A percentile compares a stretch with the other conserved stretches of the same genome.
These are phyloP conservation scores for Blastomyces emzantsi DNA, from an alignment of 2,329 filamentous ascomycete species.

Conservation along the genomic window DNA sequence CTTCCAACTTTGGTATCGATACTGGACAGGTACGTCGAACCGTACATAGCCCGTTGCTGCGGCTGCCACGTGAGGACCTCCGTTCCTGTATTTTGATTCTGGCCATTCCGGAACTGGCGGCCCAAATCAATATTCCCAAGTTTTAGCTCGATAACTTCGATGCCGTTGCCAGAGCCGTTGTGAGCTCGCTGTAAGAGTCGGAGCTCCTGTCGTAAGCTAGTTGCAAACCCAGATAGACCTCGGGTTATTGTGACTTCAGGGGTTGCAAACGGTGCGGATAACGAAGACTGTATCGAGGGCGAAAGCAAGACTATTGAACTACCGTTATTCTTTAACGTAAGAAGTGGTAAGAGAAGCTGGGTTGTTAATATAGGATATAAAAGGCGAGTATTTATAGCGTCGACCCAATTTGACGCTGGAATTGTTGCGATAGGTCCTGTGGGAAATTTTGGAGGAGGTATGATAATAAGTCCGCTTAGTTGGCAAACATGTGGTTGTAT, in stretches of 20 bases:
- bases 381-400: conserved; percentile 85
- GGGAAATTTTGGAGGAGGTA: conserved; percentile 69
- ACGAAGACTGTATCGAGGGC: conserved; percentile 39
- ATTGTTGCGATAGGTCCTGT: conserved; percentile 79
- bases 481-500: conserved; percentile 66
- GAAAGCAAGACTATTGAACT: conserved; percentile 39
- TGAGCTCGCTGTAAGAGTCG: conserved; percentile 48
- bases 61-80: conserved; percentile 54
- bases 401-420: conserved; percentile 72
- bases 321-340: conserved; percentile 51
- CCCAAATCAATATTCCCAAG: conserved; percentile 85
- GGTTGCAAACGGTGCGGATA: conserved; percentile 44
- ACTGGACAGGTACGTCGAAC: conserved; percentile 35
- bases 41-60: conserved; percentile 46
- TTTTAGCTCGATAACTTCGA: conserved; percentile 78
- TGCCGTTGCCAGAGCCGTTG: conserved; percentile 28
- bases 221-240: conserved; percentile 76
- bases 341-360: conserved; percentile 77
- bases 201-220: conserved; percentile 71
- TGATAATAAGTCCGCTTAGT: conserved; percentile 70
- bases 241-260: conserved; percentile 80
- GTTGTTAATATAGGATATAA: conserved; percentile 81
- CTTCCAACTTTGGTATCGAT: conserved; percentile 35
- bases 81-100: conserved; percentile 36
- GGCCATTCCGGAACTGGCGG: conserved; percentile 43